phyloP scores from a whole-genome alignment of 495 filamentous ascomycete genomes.

The Staphylotrichum tortipilum region DNA sequence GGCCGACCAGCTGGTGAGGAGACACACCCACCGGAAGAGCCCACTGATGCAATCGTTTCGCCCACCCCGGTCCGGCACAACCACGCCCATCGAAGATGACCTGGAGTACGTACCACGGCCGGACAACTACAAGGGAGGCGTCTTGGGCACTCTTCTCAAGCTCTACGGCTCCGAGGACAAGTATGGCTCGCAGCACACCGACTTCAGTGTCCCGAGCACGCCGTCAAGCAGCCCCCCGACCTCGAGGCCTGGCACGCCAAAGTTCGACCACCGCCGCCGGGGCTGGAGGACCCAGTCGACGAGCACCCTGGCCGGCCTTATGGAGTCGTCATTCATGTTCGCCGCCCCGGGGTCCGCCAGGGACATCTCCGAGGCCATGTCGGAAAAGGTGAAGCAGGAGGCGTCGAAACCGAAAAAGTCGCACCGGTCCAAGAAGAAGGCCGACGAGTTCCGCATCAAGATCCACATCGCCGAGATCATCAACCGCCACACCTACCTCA shows the following conservation, averaged over 20 bases:
- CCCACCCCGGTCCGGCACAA: conserved; percentile 14
- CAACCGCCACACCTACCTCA: conserved; percentile 71
- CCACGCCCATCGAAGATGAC: conserved; percentile 39
- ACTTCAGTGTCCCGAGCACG: conserved; percentile 23
- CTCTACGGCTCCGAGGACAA: conserved; percentile 48
- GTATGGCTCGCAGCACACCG: background rate
- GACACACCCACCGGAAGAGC: conserved; percentile 15
- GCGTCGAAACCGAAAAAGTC: conserved; percentile 33
- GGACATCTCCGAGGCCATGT: conserved; percentile 24
- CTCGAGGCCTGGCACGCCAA: conserved; percentile 49
- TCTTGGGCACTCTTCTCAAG: conserved; percentile 71
- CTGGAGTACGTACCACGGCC: conserved; percentile 58
- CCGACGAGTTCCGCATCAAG: conserved; percentile 72
- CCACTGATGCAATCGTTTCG: conserved; percentile 8
- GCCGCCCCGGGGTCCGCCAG: conserved; percentile 22
- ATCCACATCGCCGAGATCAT: conserved; percentile 82
- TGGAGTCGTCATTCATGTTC: conserved; percentile 47
- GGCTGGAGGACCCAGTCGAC: conserved; percentile 30
- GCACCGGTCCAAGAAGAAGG: conserved; percentile 26
- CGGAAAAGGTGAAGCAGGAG: conserved; percentile 29
- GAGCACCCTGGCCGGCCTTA: conserved; percentile 44
- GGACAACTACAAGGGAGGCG: conserved; percentile 61
- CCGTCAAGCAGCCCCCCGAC: conserved; percentile 23
- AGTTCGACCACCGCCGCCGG: conserved; percentile 40
- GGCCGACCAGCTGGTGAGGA: conserved; percentile 20